Evolutionary conservation across 2,329 filamentous ascomycete genomes (phyloP), one percentile per base, ranked within the genome.

Genomic region (Raffaelea deltoideospora): DNA sequence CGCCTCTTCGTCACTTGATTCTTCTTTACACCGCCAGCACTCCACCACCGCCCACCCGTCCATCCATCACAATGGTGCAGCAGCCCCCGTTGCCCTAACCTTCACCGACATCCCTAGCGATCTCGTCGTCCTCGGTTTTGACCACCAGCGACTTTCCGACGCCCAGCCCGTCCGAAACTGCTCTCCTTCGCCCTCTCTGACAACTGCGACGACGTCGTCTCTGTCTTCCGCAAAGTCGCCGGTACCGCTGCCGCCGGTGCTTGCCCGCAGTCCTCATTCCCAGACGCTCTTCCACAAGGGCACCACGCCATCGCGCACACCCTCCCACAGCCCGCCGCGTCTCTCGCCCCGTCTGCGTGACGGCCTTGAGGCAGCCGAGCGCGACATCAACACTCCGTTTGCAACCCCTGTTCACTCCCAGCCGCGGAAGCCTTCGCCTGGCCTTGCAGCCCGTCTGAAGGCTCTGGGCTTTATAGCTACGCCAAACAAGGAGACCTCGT

Each of bases 391-490:
- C 7, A 10, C 29, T 17, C 22, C 17, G 31, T 15, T n/a, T 20
- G 27, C n/a, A 28, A 27, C 27, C 22, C 33, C 20, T 23, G 19
- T n/a, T 28, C 29, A n/a, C 24, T 17, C 14, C 20, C 33, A 33
- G 38, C 50, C 54, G 34, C 70, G 73, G 48, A 76, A 73, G 52
- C 69, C 74, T 2, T 76, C 73, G 10, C 74, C 74, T 29, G 74
- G 74, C 28, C 60, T 79, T 35, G 73, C 74, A 46, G 73, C 72
- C 41, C 70, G 74, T 50, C 64, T 79, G 38, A 76, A 74, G 50
- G 74, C 74, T 30, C 60, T 79, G 31, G 73, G 74, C 28, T 76
- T 79, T 43, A 70, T 69, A 39, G 54, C 56, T 20, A 43, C 55
- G 35, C 59, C 58, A 43, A 58, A 15, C 5, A 44, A 59, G 41